Conservation (phyloP, 129 eudicot species). For the Deinandra increscens region DNA sequence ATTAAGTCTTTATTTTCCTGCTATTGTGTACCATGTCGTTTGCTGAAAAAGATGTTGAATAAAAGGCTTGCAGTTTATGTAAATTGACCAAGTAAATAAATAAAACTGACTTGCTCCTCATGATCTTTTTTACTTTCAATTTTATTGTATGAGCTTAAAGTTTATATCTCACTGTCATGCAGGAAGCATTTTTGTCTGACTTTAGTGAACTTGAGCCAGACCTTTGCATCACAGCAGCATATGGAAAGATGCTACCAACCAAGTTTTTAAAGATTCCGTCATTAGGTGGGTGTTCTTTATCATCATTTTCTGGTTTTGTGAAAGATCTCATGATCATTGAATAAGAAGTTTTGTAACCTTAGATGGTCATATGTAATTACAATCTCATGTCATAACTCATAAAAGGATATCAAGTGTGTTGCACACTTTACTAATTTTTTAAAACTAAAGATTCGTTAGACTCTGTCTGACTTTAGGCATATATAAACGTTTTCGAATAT, state of each 20-base stretch:
- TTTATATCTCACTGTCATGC: conserved; percentile 26
- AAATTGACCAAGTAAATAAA: neutral
- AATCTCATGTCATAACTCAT: too few species aligned
- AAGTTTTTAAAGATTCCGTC: conserved; percentile 82
- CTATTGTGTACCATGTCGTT: neutral
- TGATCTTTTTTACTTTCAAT: neutral
- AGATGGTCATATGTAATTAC: neutral
- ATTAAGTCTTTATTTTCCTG: conserved; percentile 11
- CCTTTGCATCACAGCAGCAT: conserved; percentile 87
- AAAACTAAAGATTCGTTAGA: neutral
- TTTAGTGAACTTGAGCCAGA: conserved; percentile 69
- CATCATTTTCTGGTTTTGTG: neutral
- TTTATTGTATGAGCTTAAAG: neutral
- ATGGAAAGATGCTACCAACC: conserved; percentile 89
- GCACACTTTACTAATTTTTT: neutral
- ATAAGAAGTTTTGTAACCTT: neutral
- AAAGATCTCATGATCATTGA: conserved; percentile 5
- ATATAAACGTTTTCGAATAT: conserved; percentile 15
- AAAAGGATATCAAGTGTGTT: neutral
- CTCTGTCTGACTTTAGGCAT: conserved; percentile 11
- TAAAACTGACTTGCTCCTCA: neutral
- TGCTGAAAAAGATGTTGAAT: neutral
- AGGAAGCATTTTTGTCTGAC: conserved; percentile 67
- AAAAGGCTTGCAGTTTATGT: neutral
- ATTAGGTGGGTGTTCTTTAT: conserved; percentile 57